phyloP scores from a whole-genome alignment of 192 early-diverging fungal species.

The Jimgerdemannia lactiflua region DNA sequence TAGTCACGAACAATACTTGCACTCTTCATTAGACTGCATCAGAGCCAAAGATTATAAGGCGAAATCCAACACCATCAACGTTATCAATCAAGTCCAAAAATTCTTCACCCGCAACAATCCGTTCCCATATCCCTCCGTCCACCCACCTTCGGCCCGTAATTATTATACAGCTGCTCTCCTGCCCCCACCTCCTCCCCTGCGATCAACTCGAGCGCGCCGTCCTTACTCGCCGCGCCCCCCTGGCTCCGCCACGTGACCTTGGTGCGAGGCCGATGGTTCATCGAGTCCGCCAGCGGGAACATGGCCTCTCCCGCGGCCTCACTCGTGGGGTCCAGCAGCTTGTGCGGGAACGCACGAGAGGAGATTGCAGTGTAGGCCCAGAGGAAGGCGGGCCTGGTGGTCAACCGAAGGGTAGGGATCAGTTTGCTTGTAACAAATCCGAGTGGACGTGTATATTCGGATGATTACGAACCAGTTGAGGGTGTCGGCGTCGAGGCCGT shows the following conservation, averaged over 20 bases:
- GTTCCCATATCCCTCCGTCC: constrained; percentile 13
- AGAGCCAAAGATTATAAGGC: constrained; percentile 1
- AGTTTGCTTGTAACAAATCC: neutral
- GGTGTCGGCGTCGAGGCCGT: constrained; percentile 9
- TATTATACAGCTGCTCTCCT: constrained; percentile 58
- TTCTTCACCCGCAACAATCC: no score
- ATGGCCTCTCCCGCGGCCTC: constrained; percentile 41
- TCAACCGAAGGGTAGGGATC: neutral
- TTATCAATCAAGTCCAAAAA: neutral
- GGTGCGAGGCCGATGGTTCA: constrained; percentile 60
- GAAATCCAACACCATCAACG: neutral
- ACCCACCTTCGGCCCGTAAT: constrained; percentile 67
- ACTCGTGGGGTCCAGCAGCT: constrained; percentile 38
- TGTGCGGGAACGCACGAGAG: constrained; percentile 58
- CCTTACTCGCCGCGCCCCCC: constrained; percentile 20
- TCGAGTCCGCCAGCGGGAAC: constrained; percentile 59
- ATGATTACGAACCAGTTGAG: constrained; percentile 30
- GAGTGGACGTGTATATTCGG: neutral
- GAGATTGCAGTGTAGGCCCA: constrained; percentile 57
- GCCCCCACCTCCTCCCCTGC: constrained; percentile 22
- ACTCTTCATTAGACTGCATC: constrained; percentile 62
- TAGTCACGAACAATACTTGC: constrained; percentile 24
- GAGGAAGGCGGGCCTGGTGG: constrained; percentile 45
- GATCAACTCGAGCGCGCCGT: constrained; percentile 40
- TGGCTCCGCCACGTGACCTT: constrained; percentile 51